Conservation (phyloP, 75 land plant genomes). For the Chamaecyparis obtusa region DNA sequence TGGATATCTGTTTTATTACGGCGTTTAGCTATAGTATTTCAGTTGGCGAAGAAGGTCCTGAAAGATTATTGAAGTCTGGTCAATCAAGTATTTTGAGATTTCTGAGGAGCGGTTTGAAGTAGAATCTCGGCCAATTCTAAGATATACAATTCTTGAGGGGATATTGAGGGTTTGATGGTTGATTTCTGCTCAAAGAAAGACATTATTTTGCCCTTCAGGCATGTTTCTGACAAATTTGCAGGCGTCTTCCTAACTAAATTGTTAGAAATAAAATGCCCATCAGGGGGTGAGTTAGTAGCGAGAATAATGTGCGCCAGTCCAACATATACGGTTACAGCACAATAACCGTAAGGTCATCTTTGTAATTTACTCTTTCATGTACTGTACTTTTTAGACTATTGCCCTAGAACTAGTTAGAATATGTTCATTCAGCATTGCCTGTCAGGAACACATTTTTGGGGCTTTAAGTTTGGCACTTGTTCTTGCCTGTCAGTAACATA, state of each 20-base stretch:
- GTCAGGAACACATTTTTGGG: background rate
- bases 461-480: background rate
- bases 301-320: background rate
- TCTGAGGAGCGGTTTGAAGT: background rate
- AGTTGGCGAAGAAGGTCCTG: background rate
- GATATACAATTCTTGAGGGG: background rate
- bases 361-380: background rate
- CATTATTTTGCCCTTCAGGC: background rate
- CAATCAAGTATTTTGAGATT: background rate
- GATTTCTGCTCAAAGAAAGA: background rate
- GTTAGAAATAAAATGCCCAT: background rate
- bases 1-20: background rate
- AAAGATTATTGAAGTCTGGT: background rate
- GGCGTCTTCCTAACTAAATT: background rate
- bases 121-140: background rate
- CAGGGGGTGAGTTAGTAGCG: background rate
- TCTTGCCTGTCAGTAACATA: background rate
- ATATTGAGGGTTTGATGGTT: background rate
- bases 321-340: background rate
- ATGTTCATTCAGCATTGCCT: background rate
- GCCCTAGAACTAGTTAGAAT: background rate
- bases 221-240: background rate
- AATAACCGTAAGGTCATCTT: background rate
- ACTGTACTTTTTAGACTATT: background rate
- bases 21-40: background rate